Evolutionary conservation across 148 eudicot genomes (phyloP).

Genomic region (Pharnaceum exiguum): DNA sequence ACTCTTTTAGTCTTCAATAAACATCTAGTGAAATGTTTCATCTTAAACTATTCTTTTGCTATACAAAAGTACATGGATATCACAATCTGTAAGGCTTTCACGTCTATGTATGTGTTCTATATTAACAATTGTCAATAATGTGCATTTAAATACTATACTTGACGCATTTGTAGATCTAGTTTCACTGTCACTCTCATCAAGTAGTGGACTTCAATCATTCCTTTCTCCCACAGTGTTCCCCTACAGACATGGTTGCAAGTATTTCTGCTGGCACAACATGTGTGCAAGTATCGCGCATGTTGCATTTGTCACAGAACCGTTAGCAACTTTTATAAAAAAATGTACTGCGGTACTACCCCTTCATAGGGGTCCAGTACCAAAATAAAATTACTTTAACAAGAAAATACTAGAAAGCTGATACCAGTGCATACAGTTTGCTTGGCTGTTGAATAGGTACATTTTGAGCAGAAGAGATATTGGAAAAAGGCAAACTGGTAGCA

Average conservation of each 20-base stretch:
- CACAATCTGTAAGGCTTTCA: too few relatives aligned
- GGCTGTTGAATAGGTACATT: conserved; percentile 64
- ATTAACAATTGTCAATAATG: background rate
- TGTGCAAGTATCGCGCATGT: conserved; percentile 20
- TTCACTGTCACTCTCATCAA: background rate
- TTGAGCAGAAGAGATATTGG: conserved; percentile 16
- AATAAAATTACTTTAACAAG: background rate
- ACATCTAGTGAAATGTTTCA: too few relatives aligned
- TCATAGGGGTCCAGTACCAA: background rate
- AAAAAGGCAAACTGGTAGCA: conserved; percentile 14
- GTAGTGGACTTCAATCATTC: conserved; percentile 12
- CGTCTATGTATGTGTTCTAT: too few relatives aligned
- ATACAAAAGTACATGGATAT: too few relatives aligned
- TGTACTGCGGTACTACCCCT: too few relatives aligned
- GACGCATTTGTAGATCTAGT: background rate
- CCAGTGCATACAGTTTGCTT: conserved; percentile 49
- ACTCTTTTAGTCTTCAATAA: too few relatives aligned
- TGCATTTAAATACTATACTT: background rate
- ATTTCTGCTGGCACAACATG: conserved; percentile 26
- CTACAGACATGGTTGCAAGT: conserved; percentile 13
- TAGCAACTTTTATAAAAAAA: too few relatives aligned
- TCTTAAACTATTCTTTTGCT: too few relatives aligned
- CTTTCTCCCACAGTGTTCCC: too few relatives aligned
- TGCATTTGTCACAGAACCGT: too few relatives aligned
- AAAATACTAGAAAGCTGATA: conserved; percentile 19